Evolutionary conservation across 805 yeast genomes (phyloP).

Genomic region (Cyberlindnera suaveolens): DNA sequence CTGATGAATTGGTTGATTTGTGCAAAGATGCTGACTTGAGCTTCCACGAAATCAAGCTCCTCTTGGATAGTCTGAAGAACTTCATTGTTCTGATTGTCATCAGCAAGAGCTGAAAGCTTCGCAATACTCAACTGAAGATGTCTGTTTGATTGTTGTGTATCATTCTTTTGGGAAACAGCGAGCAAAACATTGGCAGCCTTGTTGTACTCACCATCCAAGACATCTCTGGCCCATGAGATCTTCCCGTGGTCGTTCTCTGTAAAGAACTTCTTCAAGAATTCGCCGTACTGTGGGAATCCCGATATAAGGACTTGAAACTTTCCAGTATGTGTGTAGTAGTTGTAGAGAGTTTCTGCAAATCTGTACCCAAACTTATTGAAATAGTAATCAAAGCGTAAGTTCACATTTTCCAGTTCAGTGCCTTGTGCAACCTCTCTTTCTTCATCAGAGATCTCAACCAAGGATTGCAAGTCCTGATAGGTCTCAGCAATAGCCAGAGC

Average conservation of each 20-base stretch:
- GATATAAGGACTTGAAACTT: conserved; percentile 48
- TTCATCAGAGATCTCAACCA: conserved; percentile 47
- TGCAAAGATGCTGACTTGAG: conserved; percentile 36
- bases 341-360: conserved; percentile 63
- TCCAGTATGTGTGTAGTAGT: conserved; percentile 46
- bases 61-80: conserved; percentile 41
- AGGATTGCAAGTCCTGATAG: conserved; percentile 57
- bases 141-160: conserved; percentile 39
- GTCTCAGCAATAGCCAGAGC: conserved; percentile 60
- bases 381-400: conserved; percentile 37
- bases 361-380: conserved; percentile 58
- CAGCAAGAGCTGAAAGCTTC: conserved; percentile 48
- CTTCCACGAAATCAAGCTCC: conserved; percentile 40
- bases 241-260: conserved; percentile 38
- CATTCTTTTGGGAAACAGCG: conserved; percentile 33
- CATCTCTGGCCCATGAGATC: conserved; percentile 68
- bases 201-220: conserved; percentile 43
- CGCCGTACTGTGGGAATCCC: conserved; percentile 48
- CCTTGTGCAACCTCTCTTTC: conserved; percentile 27
- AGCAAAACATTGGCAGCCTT: conserved; percentile 45
- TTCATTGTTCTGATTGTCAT: conserved; percentile 18
- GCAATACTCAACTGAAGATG: conserved; percentile 64
- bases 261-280: conserved; percentile 48
- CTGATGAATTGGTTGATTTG: conserved; percentile 25
- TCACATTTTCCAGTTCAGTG: conserved; percentile 14